Evolutionary conservation across 176 grass and related monocot species (phyloP).

Genomic region (Canna indica): DNA sequence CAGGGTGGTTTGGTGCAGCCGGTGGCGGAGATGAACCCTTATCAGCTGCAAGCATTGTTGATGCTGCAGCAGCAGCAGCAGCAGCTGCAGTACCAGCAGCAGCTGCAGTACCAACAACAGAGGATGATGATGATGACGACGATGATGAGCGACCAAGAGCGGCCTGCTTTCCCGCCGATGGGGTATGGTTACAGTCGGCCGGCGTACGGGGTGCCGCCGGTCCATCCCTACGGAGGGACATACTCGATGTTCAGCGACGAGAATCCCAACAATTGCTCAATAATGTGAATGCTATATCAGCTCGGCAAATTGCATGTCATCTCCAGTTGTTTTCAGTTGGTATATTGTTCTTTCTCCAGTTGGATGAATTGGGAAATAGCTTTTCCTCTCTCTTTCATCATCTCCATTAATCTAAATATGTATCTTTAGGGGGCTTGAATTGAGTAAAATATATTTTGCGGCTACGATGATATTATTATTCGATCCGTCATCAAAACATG

Average conservation of each 20-base stretch:
- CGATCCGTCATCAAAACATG: no score
- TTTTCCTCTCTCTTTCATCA: no score
- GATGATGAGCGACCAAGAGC: constrained; percentile 13
- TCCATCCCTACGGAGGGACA: neutral
- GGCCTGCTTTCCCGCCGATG: neutral
- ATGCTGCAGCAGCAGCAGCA: constrained; percentile 4
- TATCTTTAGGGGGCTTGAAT: no score
- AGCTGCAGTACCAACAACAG: constrained; percentile 14
- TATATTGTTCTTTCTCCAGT: no score
- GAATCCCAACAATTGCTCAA: constrained; percentile 18
- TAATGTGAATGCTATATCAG: no score
- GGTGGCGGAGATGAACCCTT: neutral
- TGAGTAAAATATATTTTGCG: no score
- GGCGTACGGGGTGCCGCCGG: neutral
- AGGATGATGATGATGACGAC: neutral
- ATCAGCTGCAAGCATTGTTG: no score
- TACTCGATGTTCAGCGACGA: constrained; percentile 19
- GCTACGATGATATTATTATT: no score
- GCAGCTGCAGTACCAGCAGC: constrained; percentile 13
- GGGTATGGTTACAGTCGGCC: constrained; percentile 10
- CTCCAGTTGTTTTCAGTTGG: no score
- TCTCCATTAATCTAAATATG: no score
- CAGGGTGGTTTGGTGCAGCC: neutral
- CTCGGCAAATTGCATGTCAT: no score
- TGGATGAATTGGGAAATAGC: no score